Percentiles rank a stretch among this genome's conserved stretches.
Conservation (phyloP, 2,329 filamentous ascomycete genomes). For the Dothideomycetidae sp. region DNA sequence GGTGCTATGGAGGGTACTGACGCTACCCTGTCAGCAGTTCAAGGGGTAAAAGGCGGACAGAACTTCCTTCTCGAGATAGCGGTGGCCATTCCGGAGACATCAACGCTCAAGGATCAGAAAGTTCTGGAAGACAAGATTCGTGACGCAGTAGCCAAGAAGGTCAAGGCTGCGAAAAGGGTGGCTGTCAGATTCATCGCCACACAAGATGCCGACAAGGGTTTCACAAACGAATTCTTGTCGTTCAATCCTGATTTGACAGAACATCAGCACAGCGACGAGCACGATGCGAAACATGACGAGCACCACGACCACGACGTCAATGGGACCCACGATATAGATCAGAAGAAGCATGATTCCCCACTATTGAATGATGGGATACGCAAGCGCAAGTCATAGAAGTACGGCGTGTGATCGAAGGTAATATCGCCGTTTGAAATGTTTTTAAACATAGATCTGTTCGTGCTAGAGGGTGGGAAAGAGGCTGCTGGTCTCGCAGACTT, state of each 20-base stretch:
- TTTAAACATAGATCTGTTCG: no score
- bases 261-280: conserved; percentile 15
- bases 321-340: conserved; percentile 14
- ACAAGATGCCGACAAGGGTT: conserved; percentile 41
- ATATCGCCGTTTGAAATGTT: no score
- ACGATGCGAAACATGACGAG: no score
- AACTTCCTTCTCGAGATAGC: conserved; percentile 91
- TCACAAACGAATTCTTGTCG: conserved; percentile 54
- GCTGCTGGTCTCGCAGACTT: no score
- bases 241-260: conserved; percentile 11
- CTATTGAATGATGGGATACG: background rate
- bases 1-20: conserved; percentile 39
- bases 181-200: conserved; percentile 69
- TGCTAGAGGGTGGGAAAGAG: no score
- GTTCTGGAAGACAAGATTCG: conserved; percentile 62
- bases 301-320: conserved; percentile 18
- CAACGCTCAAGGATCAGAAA: conserved; percentile 58
- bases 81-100: conserved; percentile 60
- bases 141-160: conserved; percentile 55
- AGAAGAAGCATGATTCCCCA: conserved; percentile 1
- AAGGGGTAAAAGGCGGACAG: conserved; percentile 88
- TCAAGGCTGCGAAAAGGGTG: conserved; percentile 71
- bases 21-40: conserved; percentile 42
- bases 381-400: no score
- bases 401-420: no score